phyloP scores from a whole-genome alignment of 768 basidiomycete genomes.

The Suillus spraguei region DNA sequence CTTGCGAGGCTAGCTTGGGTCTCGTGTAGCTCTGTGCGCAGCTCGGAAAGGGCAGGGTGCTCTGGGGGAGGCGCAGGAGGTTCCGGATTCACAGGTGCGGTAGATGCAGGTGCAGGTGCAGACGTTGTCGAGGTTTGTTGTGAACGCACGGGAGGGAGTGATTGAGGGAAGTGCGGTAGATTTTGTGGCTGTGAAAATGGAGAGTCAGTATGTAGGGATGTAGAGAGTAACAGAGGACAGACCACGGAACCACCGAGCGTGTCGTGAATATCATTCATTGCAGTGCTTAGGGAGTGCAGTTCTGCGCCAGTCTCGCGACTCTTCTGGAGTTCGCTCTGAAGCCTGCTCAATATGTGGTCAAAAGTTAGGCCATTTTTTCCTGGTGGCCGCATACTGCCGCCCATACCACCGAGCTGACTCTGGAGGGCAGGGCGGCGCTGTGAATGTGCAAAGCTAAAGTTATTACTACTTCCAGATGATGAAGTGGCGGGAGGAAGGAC shows the following conservation, averaged over 20 bases:
- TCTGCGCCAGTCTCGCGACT: conserved; percentile 92
- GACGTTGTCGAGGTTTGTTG: conserved; percentile 20
- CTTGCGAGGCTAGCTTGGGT: conserved; percentile 77
- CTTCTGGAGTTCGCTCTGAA: conserved; percentile 95
- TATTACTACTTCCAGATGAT: conserved; percentile 24
- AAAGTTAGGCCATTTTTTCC: conserved; percentile 89
- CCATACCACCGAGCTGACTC: conserved; percentile 78
- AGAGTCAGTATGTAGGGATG: conserved; percentile 13
- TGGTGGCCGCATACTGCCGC: conserved; percentile 66
- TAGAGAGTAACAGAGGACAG: conserved; percentile 29
- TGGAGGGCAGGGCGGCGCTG: conserved; percentile 61
- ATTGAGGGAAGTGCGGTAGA: conserved; percentile 63
- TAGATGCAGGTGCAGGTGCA: conserved; percentile 29
- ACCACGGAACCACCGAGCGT: conserved; percentile 85
- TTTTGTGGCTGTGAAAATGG: conserved; percentile 52
- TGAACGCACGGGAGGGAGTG: conserved; percentile 67
- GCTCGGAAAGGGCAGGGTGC: conserved; percentile 45
- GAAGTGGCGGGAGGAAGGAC: conserved; percentile 39
- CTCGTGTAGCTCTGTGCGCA: conserved; percentile 83
- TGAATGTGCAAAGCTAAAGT: conserved; percentile 45
- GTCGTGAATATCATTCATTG: conserved; percentile 92
- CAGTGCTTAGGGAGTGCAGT: conserved; percentile 69
- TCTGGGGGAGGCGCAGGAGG: conserved; percentile 21
- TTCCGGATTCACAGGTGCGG: conserved; percentile 9
- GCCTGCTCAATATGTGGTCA: conserved; percentile 85